Evolutionary conservation across 352 stramenopile species (phyloP), one percentile per base, ranked within the genome.

Genomic region (Phytophthora capsici): DNA sequence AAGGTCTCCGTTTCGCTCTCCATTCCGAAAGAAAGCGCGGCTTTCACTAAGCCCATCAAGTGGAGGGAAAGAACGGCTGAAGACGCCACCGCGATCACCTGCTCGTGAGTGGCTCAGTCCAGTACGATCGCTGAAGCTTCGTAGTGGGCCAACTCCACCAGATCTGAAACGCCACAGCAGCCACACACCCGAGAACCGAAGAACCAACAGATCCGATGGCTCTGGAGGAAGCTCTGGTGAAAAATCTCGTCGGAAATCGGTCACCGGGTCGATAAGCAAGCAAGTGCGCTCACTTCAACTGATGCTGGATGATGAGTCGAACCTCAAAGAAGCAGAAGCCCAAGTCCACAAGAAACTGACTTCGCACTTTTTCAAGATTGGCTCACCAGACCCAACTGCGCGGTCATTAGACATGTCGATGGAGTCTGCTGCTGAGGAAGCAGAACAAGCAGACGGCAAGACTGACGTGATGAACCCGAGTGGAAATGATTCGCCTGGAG

Each of bases 231-330:
- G 55, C 23, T 57, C 61, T 51, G 53, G 38, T 25, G 66, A 73
- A 14, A 66, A 65, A 5, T 16, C 49, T 62, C 69, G 58, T 26
- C 70, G 52, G 6, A 77, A 66, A 58, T 77, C 48, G 23, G 72
- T 68, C 40, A 75, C 36, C 0, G 67, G 67, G 0, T 66, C 66
- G 17, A 70, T 85, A 32, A 93, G 86, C 71, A 91, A 88, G 58
- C 83, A 84, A n/a, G 86, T 92, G 19, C 79, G 83, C 5, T 94
- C 86, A 34, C 67, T 94, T n/a, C 78, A 91, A 36, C 59, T 80
- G 6, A 88, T 94, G 66, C 77, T 94, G 19, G 84, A 94, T 17
- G 80, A 90, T 19, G 77, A 88, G 4, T 74, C 44, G 32, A 73
- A 20, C 7, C 59, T 40, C 8, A 71, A 70, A 14, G 32, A 57